phyloP scores from a whole-genome alignment of 371 early-diverging fungal genomes.

The Coemansia sp. region DNA sequence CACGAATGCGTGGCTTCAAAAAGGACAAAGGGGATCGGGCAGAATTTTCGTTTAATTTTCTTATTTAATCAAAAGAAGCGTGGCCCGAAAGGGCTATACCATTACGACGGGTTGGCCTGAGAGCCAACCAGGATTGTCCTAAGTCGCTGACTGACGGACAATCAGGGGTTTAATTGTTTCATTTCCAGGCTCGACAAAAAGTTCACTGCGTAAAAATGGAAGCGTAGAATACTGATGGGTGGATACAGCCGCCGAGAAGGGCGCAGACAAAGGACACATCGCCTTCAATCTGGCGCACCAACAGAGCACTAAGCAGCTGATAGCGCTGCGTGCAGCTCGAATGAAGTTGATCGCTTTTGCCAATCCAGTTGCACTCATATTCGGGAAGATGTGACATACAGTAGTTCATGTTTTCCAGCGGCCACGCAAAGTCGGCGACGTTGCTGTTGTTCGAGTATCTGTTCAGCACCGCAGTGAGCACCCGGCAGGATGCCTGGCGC shows the following conservation, averaged over 20 bases:
- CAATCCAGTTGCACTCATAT: slow-evolving; percentile 12
- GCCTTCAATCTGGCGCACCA: slow-evolving; percentile 5
- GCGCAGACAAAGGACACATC: slow-evolving; percentile 8
- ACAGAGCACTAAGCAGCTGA: slow-evolving; percentile 6
- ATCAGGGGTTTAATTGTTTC: too few relatives aligned
- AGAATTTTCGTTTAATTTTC: too few relatives aligned
- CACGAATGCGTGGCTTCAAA: too few relatives aligned
- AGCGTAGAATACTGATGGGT: slow-evolving; percentile 16
- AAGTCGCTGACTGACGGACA: too few relatives aligned
- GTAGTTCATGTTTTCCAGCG: slow-evolving; percentile 22
- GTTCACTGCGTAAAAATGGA: slow-evolving; percentile 1
- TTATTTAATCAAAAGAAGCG: too few relatives aligned
- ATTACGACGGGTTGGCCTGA: too few relatives aligned
- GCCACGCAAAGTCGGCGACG: slow-evolving; percentile 17
- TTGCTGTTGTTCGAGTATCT: slow-evolving; percentile 1
- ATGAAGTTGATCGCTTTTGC: neutral
- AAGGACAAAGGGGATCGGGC: too few relatives aligned
- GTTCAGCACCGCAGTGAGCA: slow-evolving; percentile 6
- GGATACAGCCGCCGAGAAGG: slow-evolving; percentile 8
- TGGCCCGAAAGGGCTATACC: too few relatives aligned
- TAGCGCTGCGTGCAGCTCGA: slow-evolving; percentile 14
- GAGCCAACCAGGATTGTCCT: too few relatives aligned
- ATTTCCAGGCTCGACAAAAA: neutral
- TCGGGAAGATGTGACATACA: slow-evolving; percentile 11
- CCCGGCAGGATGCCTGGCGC: slow-evolving; percentile 10